These are phyloP conservation scores for Venturia effusa DNA, from an alignment of 2,329 filamentous ascomycete genomes.

Conservation along the genomic window DNA sequence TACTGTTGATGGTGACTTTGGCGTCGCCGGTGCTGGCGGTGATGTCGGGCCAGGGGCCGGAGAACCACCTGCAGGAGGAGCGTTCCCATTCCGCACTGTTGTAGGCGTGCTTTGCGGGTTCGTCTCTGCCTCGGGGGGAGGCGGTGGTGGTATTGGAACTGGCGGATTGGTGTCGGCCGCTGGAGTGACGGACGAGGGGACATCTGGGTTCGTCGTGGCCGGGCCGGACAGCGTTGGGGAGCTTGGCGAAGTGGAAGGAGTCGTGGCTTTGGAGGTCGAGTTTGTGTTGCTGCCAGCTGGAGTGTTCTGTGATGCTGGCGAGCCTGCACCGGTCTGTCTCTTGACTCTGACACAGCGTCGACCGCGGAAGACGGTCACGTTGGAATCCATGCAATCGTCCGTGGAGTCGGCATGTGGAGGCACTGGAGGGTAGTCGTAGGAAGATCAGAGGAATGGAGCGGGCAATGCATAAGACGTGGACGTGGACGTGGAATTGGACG, in stretches of 20 bases:
- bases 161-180: neutral
- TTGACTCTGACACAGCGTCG: conserved; percentile 9
- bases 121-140: conserved; percentile 3
- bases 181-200: neutral
- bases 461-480: neutral
- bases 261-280: neutral
- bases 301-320: neutral
- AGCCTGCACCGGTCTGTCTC: conserved; percentile 1
- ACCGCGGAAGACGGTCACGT: conserved; percentile 6
- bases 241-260: neutral
- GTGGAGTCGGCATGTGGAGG: conserved; percentile 5
- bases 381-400: conserved; percentile 9
- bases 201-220: neutral
- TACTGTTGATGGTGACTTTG: conserved; percentile 32
- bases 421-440: neutral
- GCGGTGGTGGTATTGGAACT: conserved; percentile 5
- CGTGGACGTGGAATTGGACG: neutral
- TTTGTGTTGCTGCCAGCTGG: neutral
- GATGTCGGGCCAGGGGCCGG: conserved; percentile 45
- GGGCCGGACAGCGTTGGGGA: neutral
- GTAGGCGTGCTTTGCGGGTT: neutral
- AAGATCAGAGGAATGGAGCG: neutral
- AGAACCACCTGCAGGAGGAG: neutral
- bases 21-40: conserved; percentile 40
- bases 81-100: neutral